Conservation (phyloP, 169 alveolate species). For the Cryptosporidium meleagridis region DNA sequence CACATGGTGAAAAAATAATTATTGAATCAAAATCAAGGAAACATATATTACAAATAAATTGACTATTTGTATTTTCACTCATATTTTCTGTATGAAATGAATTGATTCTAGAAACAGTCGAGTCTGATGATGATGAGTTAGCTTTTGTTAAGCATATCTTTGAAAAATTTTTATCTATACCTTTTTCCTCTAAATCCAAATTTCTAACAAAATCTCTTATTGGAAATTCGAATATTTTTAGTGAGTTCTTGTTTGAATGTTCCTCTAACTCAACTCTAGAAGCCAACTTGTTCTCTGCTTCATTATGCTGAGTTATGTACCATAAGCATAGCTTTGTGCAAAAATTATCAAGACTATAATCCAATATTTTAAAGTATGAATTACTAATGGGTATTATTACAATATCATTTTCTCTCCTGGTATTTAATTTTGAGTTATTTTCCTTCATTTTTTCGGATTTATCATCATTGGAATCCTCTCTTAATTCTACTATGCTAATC, state of each 20-base stretch:
- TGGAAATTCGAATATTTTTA: slow-evolving; percentile 17
- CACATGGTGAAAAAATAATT: slow-evolving; percentile 70
- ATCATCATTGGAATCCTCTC: background rate
- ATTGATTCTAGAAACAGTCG: slow-evolving; percentile 8
- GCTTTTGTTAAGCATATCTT: background rate
- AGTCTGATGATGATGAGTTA: background rate
- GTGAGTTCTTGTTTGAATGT: background rate
- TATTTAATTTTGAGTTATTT: background rate
- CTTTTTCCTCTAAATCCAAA: background rate
- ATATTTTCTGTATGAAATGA: slow-evolving; percentile 17
- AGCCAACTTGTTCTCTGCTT: background rate
- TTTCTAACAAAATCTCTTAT: background rate
- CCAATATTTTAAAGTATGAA: slow-evolving; percentile 54
- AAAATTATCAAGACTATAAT: slow-evolving; percentile 20
- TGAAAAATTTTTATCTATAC: background rate
- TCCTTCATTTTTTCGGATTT: background rate
- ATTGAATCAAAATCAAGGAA: slow-evolving; percentile 40
- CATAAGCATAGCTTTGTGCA: slow-evolving; percentile 14
- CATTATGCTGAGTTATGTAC: slow-evolving; percentile 27
- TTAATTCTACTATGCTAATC: slow-evolving; percentile 11
- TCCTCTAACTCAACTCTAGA: slow-evolving; percentile 4
- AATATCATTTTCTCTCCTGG: background rate
- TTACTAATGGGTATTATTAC: slow-evolving; percentile 52
- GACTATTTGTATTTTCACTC: background rate
- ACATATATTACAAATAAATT: slow-evolving; percentile 43